Base-by-base conservation (phyloP, 2,329 filamentous ascomycete genomes). In the Endoconidiophora laricicola region DNA sequence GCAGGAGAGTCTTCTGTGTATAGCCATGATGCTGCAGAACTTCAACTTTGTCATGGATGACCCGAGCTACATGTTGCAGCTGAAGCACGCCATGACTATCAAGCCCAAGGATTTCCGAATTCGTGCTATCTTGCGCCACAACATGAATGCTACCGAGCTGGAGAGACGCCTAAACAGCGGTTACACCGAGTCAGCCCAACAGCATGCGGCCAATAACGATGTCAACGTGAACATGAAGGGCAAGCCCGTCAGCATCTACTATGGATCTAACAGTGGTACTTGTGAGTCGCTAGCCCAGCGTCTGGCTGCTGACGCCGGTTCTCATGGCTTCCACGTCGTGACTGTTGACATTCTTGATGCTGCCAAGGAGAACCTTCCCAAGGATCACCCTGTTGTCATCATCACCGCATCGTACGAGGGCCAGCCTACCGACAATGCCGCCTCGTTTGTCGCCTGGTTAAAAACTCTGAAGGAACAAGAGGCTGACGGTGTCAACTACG, bases 351-450 rank as follows among this genome's bases (percentile, higher is more conserved):
- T 71, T 1, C 62, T 87, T 38, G 79, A 87, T 58, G 67, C 70
- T 0, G 80, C 77, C 0, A 74, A 73, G 18, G 71, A 76, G 45
- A 70, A 72, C 2, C 59, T 87, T 0, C 73, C 79, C 0, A 75
- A 68, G 46, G 69, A 74, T 23, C 69, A 72, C 6, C 81, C 82
- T 0, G 69, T 83, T 0, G 65, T 85, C 22, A 70, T 87, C 45
- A 70, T 88, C 54, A 79, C 78, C 0, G 73, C 83, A 0, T 80
- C 77, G 1, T 88, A 87, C 56, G 83, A 88, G 57, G 83, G 83
- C 0, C 71, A 83, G 49, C 79, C 83, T 0, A 76, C 82, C 0
- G 80, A 85, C 54, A 86, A 88, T 54, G 83, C 83, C 0, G 70
- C 66, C 0, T 70, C 76, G 45, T 87, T 87, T 57, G 72, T 80